Base-by-base conservation (phyloP, 495 filamentous ascomycete species). In the Glonium stellatum region DNA sequence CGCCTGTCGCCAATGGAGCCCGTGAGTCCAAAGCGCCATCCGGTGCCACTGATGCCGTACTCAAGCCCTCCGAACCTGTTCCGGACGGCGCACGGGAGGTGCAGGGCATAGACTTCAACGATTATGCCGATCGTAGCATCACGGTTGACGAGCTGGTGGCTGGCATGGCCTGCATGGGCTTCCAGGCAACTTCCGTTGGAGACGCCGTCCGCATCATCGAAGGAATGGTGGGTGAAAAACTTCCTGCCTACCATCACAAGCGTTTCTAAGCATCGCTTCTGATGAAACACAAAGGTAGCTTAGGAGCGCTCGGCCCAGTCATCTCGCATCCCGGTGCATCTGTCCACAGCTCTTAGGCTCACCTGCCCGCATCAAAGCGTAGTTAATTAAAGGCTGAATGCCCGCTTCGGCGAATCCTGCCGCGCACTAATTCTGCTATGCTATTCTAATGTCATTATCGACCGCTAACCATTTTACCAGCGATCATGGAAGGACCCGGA, bases 131-230 rank as follows among this genome's bases (percentile, higher is more conserved):
- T 39, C 80, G 82, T 15, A 80, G 83, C 64, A 88, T 97, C 63
- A 95, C 90, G 1, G 89, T 88, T 35, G 84, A 87, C 15, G 90
- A 96, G 68, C 76, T 99, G 63, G 78, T 92, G 13, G 78, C 82
- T n/a, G 84, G 85, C 53, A 90, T 97, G 86, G 80, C 81, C 60
- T 76, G 80, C 61, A 96, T 90, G 81, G 93, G 95, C 10, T 97
- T 97, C 71, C 93, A 98, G 76, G 92, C 90, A 15, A 89, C 82
- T 48, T 86, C 88, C 5, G 82, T 97, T 48, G 84, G 86, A 18
- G 86, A 96, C 64, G 93, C 92, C 4, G 82, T 88, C 50, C 77
- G 83, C 37, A 93, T 97, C 60, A 86, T 99, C 67, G 90, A 99
- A 65, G 83, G 87, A n/a, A 97, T 99, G 93, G 89, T 95, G 73